Base-by-base conservation (phyloP, 1,284 basidiomycete genomes). In the Malassezia obtusa region DNA sequence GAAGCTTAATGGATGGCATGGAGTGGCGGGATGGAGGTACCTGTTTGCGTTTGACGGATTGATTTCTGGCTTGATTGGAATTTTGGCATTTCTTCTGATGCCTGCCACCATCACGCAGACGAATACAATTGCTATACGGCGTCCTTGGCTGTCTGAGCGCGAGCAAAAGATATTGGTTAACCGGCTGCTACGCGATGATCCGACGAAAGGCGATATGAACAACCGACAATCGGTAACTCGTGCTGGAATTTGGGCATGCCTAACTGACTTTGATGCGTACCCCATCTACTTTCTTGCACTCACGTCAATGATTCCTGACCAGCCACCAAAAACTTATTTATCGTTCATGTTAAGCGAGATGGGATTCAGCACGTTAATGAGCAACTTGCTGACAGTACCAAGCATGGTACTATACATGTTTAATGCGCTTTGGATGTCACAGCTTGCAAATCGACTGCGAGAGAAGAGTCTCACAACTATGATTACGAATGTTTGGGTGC, bases 131-230 rank as follows among this genome's bases (percentile, higher is more conserved):
- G 14, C 47, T 2, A 36, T 82, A 0, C 84, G 83, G 0, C 67
- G 74, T 14, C 83, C 84, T 0, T 86, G 84, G 83, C 86, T 86
- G 70, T 80, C 76, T 5, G 78, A 63, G 47, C 77, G 73, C 15
- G 77, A 78, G 40, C 76, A 76, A 59, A 76, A 76, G 1, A 83
- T 83, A 50, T 76, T 80, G 1, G 79, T 82, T 10, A 78, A 77
- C 50, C 77, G 82, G 17, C 77, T 85, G n/a, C 76, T 86, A 4
- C 78, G 84, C 3, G 84, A 85, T 65, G 84, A 86, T 60, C 84
- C 74, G 0, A 68, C 68, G 84, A 86, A 77, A 80, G 77, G 33
- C 75, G 77, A 54, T 58, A 87, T 87, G 85, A 84, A 87, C 75
- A 87, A 87, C 59, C 81, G 85, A 22, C 79, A 87, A 70, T 82